These are phyloP conservation scores for Coprinellus micaceus DNA, from an alignment of 768 basidiomycete genomes.

Conservation along the genomic window DNA sequence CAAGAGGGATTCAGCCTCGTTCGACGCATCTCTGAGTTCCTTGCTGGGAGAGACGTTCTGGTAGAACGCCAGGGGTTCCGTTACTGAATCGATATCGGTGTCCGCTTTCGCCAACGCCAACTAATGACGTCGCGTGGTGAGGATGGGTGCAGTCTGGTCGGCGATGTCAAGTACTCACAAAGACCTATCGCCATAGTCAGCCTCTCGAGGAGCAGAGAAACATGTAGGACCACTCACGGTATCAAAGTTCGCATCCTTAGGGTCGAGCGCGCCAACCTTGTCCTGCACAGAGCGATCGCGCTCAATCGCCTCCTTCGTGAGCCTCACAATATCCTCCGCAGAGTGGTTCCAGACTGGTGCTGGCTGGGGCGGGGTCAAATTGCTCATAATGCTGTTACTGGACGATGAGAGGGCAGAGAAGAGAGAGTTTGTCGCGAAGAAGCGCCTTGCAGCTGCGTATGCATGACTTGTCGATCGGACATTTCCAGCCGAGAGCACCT, in stretches of 20 bases:
- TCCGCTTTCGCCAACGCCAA: conserved; percentile 58
- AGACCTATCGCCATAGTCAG: conserved; percentile 48
- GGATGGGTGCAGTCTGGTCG: not conserved
- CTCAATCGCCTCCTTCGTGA: conserved; percentile 59
- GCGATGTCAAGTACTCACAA: conserved; percentile 48
- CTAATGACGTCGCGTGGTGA: conserved; percentile 30
- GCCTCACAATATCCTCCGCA: conserved; percentile 50
- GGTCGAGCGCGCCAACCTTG: conserved; percentile 53
- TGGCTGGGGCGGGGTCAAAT: conserved; percentile 60
- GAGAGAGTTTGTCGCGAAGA: conserved; percentile 17
- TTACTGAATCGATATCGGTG: conserved; percentile 43
- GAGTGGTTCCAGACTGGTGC: conserved; percentile 66
- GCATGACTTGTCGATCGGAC: conserved; percentile 32
- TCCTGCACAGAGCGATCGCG: conserved; percentile 54
- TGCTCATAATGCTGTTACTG: conserved; percentile 37
- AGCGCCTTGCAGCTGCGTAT: not conserved
- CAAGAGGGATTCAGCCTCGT: conserved; percentile 63
- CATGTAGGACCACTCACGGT: conserved; percentile 44
- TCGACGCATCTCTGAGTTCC: conserved; percentile 78
- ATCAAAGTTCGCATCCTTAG: conserved; percentile 59
- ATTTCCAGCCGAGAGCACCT: conserved; percentile 34
- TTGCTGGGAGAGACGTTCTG: conserved; percentile 76
- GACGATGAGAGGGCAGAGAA: conserved; percentile 22
- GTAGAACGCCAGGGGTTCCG: conserved; percentile 71
- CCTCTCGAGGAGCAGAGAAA: not conserved